Base-by-base conservation (phyloP, 108 stramenopile genomes). In the Nitzschia palea region DNA sequence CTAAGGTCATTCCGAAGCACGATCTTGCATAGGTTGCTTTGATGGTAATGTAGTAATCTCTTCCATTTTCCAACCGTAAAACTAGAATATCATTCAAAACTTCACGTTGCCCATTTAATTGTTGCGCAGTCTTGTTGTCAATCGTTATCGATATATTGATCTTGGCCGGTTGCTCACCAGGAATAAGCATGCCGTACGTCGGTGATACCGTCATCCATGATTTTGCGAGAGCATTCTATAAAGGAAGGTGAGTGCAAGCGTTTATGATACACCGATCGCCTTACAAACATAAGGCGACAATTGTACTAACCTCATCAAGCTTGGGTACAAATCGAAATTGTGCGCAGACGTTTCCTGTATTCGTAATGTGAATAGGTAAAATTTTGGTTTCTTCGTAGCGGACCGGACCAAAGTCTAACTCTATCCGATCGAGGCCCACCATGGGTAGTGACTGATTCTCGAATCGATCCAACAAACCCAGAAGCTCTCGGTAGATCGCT, bases 241-340 rank as follows among this genome's bases (percentile, higher is more conserved):
- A 40, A 61, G 25, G 22, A 28, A 33, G 5, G 15, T 40, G 59
- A 42, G 31, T n/a, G 37, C 10, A 61, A 4, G 40, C 3, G 22
- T 42, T 42, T 33, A 22, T 22, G 3, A 55, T 20, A 28, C 27
- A 33, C 4, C 44, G 1, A 45, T n/a, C 14, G 30, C 29, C 26
- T n/a, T 61, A 45, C n/a, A 6, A 15, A 47, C 62, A 48, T 1
- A 2, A 12, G 2, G 1, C n/a, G 2, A 61, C 8, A 2, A 22
- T 25, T 1, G 14, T 2, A 81, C 88, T 74, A 37, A 85, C 86
- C 63, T 98, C 98, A 44, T 96, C 96, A 17, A 91, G 72, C 59
- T 98, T 98, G 10, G 96, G 93, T 26, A 95, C 91, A 55, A 98
- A 88, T 20, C 96, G 84, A 58, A 83, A 98, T 40, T 87, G 82